These are phyloP conservation scores for Torulaspora pretoriensis DNA, from an alignment of 1,139 yeast genomes.

Conservation along the genomic window DNA sequence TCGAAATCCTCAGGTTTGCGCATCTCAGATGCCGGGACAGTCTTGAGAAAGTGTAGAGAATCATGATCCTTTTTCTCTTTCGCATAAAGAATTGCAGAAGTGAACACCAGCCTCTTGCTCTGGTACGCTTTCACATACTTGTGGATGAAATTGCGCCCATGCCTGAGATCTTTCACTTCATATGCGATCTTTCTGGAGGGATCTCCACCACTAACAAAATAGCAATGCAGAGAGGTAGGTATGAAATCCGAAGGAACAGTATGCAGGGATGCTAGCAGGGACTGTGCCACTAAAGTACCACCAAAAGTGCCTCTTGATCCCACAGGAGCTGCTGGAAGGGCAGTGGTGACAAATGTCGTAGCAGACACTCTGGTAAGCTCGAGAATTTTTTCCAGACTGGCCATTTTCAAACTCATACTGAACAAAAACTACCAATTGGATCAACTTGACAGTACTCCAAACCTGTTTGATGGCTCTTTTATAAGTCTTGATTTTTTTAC, in stretches of 20 bases:
- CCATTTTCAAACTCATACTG: constrained; percentile 8
- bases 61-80: constrained; percentile 17
- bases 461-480: background rate
- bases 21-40: constrained; percentile 5
- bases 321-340: constrained; percentile 39
- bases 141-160: constrained; percentile 61
- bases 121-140: constrained; percentile 57
- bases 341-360: constrained; percentile 22
- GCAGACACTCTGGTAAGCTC: constrained; percentile 20
- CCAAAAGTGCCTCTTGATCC: constrained; percentile 76
- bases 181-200: constrained; percentile 50
- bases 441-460: background rate
- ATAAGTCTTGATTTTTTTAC: background rate
- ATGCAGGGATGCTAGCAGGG: constrained; percentile 60
- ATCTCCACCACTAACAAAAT: constrained; percentile 50
- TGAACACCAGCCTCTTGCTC: constrained; percentile 46
- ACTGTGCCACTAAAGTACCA: constrained; percentile 71
- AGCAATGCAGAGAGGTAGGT: constrained; percentile 51
- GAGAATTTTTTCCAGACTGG: constrained; percentile 19
- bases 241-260: constrained; percentile 42
- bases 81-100: constrained; percentile 48
- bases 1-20: constrained; percentile 24
- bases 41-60: constrained; percentile 29
- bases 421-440: background rate
- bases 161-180: constrained; percentile 51